phyloP scores from a whole-genome alignment of 208 protist species.

The Phytomonas francai region DNA sequence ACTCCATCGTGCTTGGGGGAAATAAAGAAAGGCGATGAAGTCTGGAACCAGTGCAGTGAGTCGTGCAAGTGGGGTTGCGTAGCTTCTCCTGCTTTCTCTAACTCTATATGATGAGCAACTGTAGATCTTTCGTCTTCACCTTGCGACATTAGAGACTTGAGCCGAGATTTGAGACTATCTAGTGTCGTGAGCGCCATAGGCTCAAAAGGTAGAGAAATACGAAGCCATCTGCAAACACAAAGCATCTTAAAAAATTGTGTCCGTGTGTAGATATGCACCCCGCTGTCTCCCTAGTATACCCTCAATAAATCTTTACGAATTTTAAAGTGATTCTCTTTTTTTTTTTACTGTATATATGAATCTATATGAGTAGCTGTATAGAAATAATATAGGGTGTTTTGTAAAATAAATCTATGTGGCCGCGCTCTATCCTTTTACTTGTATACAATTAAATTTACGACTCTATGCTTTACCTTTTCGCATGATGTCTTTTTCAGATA shows the following conservation, averaged over 20 bases:
- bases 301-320: neutral
- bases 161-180: slow-evolving; percentile 34
- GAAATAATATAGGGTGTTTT: neutral
- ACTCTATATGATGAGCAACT: neutral
- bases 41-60: slow-evolving; percentile 27
- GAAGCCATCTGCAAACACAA: slow-evolving; percentile 9
- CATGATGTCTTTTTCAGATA: neutral
- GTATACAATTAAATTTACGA: neutral
- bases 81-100: neutral
- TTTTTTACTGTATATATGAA: neutral
- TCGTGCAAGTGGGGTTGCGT: neutral
- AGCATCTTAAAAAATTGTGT: slow-evolving; percentile 16
- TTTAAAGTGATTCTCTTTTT: neutral
- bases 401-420: neutral
- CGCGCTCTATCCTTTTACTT: neutral
- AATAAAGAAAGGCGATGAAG: slow-evolving; percentile 54
- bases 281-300: slow-evolving; percentile 2
- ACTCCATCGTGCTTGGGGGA: slow-evolving; percentile 87
- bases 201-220: slow-evolving; percentile 55
- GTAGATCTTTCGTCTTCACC: neutral
- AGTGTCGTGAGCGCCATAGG: slow-evolving; percentile 81
- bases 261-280: neutral
- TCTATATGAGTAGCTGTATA: neutral
- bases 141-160: slow-evolving; percentile 1
- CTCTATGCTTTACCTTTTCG: neutral